phyloP scores from a whole-genome alignment of 495 filamentous ascomycete genomes.

The Aspergillus sclerotiicarbonarius region DNA sequence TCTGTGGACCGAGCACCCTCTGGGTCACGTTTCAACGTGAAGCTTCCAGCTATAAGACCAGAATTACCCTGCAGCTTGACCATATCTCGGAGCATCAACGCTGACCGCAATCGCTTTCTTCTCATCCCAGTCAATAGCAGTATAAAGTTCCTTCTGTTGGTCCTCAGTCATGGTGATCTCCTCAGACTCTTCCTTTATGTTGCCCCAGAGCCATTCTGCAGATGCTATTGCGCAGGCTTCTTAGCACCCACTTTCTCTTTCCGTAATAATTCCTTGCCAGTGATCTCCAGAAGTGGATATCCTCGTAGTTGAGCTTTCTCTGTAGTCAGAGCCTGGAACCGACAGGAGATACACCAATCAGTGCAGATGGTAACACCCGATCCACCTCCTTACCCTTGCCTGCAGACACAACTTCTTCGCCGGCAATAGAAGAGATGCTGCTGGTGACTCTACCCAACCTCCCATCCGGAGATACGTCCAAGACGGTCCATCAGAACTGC shows the following conservation, averaged over 20 bases:
- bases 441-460: conserved; percentile 30
- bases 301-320: conserved; percentile 24
- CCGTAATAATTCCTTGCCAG: conserved; percentile 89
- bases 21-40: too few relatives aligned
- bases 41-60: too few relatives aligned
- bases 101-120: too few relatives aligned
- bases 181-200: too few relatives aligned
- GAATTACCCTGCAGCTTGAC: too few relatives aligned
- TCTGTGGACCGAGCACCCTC: too few relatives aligned
- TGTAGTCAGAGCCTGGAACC: neutral
- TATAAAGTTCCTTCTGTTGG: too few relatives aligned
- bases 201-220: too few relatives aligned
- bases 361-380: conserved; percentile 35
- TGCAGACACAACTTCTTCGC: conserved; percentile 29
- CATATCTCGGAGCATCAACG: too few relatives aligned
- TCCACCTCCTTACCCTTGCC: conserved; percentile 86
- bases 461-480: conserved; percentile 29
- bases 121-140: too few relatives aligned
- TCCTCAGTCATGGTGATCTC: too few relatives aligned
- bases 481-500: conserved; percentile 16
- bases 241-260: conserved; percentile 89
- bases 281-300: conserved; percentile 95
- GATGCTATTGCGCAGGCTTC: neutral
- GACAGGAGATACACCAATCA: neutral
- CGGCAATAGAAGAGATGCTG: conserved; percentile 38